phyloP scores from a whole-genome alignment of 2,329 filamentous ascomycete species.

The Tothia fuscella region DNA sequence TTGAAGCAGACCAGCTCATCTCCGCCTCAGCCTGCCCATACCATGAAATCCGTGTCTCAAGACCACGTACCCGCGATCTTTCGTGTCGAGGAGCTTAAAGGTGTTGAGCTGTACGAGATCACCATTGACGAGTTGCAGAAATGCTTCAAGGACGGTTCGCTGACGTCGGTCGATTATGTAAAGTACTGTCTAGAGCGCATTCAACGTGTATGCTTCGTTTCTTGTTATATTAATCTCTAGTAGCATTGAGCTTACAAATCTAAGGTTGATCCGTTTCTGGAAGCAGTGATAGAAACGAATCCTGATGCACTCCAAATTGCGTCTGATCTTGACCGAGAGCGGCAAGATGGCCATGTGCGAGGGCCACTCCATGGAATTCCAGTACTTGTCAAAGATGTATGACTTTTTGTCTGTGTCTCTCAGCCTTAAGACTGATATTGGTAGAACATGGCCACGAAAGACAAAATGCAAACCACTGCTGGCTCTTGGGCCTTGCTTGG shows the following conservation, averaged over 20 bases:
- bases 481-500: constrained; percentile 58
- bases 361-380: constrained; percentile 64
- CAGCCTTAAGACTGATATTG: neutral
- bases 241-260: no score
- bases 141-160: neutral
- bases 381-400: constrained; percentile 56
- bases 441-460: constrained; percentile 58
- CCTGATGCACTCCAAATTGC: constrained; percentile 56
- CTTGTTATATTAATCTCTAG: no score
- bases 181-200: constrained; percentile 35
- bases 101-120: neutral
- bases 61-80: neutral
- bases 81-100: neutral
- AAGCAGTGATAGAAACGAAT: constrained; percentile 50
- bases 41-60: neutral
- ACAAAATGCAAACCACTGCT: constrained; percentile 62
- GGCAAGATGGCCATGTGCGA: constrained; percentile 42
- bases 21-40: no score
- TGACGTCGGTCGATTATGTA: constrained; percentile 42
- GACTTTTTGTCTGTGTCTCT: constrained; percentile 15
- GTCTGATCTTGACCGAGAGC: constrained; percentile 46
- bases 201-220: no score
- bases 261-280: neutral
- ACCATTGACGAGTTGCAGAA: neutral
- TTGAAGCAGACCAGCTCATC: no score